Evolutionary conservation across 1,284 basidiomycete species (phyloP).

Genomic region (Fereydounia khargensis): DNA sequence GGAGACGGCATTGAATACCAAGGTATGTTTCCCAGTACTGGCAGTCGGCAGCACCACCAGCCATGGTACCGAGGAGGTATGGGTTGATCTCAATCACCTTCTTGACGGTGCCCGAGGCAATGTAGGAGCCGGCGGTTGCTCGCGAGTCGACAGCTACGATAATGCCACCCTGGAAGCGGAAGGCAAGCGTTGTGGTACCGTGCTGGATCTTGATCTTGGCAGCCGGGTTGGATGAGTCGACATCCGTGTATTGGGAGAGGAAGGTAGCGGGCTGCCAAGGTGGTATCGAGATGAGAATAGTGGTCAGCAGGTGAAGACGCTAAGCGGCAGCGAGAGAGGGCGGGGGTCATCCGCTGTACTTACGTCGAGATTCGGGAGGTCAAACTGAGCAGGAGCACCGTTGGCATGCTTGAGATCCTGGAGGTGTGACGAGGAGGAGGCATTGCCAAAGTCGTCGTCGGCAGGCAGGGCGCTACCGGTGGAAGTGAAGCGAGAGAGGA

Average conservation of each 20-base stretch:
- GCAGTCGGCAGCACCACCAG: constrained; percentile 76
- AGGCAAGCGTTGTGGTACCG: constrained; percentile 96
- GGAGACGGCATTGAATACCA: constrained; percentile 93
- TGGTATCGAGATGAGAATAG: background rate
- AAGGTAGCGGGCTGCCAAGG: constrained; percentile 40
- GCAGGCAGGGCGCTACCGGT: constrained; percentile 2
- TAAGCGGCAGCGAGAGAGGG: background rate
- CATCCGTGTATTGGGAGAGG: constrained; percentile 54
- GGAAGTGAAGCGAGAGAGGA: constrained; percentile 33
- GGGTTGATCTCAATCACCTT: constrained; percentile 98
- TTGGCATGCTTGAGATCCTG: constrained; percentile 7
- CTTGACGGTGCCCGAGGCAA: constrained; percentile 66
- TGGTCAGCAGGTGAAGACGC: too few species aligned
- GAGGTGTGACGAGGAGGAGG: constrained; percentile 3
- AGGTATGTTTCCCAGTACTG: constrained; percentile 72
- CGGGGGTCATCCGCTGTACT: background rate
- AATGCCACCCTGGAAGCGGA: constrained; percentile 93
- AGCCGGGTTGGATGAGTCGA: constrained; percentile 52
- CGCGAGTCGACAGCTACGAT: constrained; percentile 97
- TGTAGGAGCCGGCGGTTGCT: constrained; percentile 93
- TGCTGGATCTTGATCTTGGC: constrained; percentile 90
- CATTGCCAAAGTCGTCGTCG: constrained; percentile 5
- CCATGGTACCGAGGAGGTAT: constrained; percentile 97
- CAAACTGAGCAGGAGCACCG: constrained; percentile 34
- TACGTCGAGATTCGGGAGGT: constrained; percentile 38